Conservation (phyloP, 2,329 filamentous ascomycete species). For the Helicocarpus griseus region DNA sequence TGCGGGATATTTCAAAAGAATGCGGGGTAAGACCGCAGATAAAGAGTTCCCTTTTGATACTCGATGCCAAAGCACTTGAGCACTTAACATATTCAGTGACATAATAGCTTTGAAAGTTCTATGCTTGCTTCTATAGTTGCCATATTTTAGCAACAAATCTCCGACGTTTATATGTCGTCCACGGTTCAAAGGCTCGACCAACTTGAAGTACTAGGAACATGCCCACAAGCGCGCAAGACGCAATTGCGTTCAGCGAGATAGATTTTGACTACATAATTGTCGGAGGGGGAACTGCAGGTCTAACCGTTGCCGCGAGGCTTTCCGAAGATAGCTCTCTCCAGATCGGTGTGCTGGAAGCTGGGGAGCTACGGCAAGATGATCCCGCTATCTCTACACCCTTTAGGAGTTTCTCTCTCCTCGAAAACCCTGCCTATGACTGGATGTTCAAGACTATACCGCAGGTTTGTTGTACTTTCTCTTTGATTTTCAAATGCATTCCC, state of each 20-base stretch:
- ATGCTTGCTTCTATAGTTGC: too few relatives aligned
- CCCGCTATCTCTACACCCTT: slow-evolving; percentile 13
- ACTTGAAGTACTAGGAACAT: too few relatives aligned
- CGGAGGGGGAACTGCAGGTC: slow-evolving; percentile 1
- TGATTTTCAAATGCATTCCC: background rate
- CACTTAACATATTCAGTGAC: too few relatives aligned
- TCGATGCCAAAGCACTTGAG: too few relatives aligned
- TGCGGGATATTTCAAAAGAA: too few relatives aligned
- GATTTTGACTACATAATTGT: slow-evolving; percentile 3
- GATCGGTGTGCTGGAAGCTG: background rate
- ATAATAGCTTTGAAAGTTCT: too few relatives aligned
- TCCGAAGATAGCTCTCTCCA: background rate
- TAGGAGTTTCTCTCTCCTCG: slow-evolving; percentile 11
- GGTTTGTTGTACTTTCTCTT: slow-evolving; percentile 7
- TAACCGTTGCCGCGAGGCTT: background rate
- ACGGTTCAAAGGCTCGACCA: too few relatives aligned
- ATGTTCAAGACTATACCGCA: slow-evolving; percentile 18
- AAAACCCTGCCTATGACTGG: slow-evolving; percentile 21
- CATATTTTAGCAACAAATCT: too few relatives aligned
- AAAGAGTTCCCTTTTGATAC: too few relatives aligned
- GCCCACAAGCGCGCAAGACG: too few relatives aligned
- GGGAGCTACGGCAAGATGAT: slow-evolving; percentile 14
- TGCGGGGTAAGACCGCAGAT: too few relatives aligned
- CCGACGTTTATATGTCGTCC: too few relatives aligned
- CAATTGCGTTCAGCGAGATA: background rate